These are phyloP conservation scores for Acanthamoeba rhysodes DNA, from an alignment of 208 protist genomes.

Conservation along the genomic window DNA sequence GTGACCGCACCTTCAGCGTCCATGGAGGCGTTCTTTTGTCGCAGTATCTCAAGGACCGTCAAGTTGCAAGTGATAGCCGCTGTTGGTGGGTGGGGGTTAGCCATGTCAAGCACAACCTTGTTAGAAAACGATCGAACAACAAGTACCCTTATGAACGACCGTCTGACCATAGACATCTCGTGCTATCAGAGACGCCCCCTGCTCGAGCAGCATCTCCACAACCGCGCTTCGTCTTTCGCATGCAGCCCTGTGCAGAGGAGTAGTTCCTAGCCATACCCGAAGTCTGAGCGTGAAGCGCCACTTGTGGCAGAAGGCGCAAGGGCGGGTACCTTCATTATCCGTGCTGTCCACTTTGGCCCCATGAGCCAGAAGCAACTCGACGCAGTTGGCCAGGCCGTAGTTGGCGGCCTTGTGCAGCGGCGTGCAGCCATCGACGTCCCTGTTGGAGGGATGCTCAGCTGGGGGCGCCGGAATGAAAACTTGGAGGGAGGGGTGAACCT, in stretches of 20 bases:
- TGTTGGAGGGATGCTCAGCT: not conserved
- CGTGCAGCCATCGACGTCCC: not conserved
- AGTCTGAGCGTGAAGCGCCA: no score
- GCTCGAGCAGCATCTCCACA: not conserved
- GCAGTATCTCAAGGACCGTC: not conserved
- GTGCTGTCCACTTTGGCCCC: not conserved
- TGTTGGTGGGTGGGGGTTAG: not conserved
- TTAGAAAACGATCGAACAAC: not conserved
- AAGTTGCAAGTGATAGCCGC: constrained; percentile 13
- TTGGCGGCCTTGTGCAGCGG: constrained; percentile 4
- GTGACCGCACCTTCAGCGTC: not conserved
- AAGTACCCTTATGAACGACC: not conserved
- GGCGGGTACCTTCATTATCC: constrained; percentile 19
- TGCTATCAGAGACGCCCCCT: not conserved
- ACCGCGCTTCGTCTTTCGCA: not conserved
- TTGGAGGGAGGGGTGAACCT: not conserved
- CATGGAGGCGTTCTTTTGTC: not conserved
- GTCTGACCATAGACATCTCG: not conserved
- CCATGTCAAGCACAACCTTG: no score
- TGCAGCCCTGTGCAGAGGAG: not conserved
- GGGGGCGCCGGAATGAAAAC: no score
- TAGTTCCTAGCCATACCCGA: not conserved
- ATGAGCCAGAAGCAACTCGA: not conserved
- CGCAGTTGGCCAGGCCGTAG: not conserved
- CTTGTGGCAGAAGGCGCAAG: no score